A percentile compares a stretch with the other conserved stretches of the same genome.
These are phyloP conservation scores for Pyrenula aspistea DNA, from an alignment of 495 filamentous ascomycete genomes.

Conservation along the genomic window DNA sequence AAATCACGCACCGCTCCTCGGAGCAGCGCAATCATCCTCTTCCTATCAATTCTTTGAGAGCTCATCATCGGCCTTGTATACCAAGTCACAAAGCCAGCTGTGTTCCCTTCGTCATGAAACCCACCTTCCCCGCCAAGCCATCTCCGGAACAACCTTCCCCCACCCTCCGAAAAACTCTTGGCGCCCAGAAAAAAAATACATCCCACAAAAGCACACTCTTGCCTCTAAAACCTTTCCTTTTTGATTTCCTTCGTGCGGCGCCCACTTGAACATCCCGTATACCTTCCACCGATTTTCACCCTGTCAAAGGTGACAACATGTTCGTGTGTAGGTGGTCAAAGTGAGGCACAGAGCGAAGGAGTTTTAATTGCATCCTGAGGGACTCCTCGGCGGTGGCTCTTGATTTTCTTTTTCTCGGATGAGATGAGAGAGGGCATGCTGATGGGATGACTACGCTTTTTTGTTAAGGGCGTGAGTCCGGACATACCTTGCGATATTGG, in stretches of 20 bases:
- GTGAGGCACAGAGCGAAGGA: background rate
- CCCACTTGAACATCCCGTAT: slow-evolving; percentile 41
- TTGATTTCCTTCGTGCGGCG: slow-evolving; percentile 49
- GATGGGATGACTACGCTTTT: background rate
- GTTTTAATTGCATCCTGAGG: background rate
- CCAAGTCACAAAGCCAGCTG: no score
- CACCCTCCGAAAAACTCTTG: background rate
- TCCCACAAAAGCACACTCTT: slow-evolving; percentile 15
- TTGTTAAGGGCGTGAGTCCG: background rate
- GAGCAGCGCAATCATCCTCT: slow-evolving; percentile 41
- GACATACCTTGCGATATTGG: no score
- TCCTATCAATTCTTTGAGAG: slow-evolving; percentile 43
- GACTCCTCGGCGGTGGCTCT: background rate
- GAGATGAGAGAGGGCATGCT: background rate
- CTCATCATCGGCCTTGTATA: slow-evolving; percentile 44
- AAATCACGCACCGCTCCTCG: slow-evolving; percentile 34
- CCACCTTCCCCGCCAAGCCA: slow-evolving; percentile 3
- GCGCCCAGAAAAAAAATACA: background rate
- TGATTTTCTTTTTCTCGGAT: background rate
- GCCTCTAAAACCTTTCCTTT: slow-evolving; percentile 6
- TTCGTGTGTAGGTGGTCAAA: background rate
- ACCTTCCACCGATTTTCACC: no score
- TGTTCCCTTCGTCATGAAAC: no score
- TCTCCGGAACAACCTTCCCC: slow-evolving; percentile 3
- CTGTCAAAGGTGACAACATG: no score